Evolutionary conservation across 1,284 basidiomycete species (phyloP).

Genomic region (Meripilus lineatus): DNA sequence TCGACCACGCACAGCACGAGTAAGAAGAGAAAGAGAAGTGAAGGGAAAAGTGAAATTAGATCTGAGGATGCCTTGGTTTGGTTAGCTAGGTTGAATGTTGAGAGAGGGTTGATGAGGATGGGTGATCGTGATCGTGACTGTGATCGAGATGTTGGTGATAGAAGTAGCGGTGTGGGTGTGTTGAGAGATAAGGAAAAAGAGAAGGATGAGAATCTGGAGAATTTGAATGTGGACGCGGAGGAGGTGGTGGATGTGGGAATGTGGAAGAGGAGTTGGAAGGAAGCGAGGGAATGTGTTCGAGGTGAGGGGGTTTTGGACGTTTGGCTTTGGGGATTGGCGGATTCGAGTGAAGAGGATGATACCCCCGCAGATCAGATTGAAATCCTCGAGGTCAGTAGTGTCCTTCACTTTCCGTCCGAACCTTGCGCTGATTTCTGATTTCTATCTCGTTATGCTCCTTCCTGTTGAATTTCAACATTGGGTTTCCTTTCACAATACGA

Average conservation of each 20-base stretch:
- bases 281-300: constrained; percentile 35
- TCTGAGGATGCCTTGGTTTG: constrained; percentile 41
- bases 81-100: constrained; percentile 47
- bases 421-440: not conserved
- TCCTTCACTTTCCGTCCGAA: not conserved
- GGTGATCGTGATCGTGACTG: too few species aligned
- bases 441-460: not conserved
- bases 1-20: too few species aligned
- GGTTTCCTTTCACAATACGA: too few species aligned
- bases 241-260: constrained; percentile 3
- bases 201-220: too few species aligned
- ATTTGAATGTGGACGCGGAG: too few species aligned
- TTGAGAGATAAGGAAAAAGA: too few species aligned
- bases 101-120: constrained; percentile 33
- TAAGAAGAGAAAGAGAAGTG: too few species aligned
- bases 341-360: not conserved
- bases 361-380: not conserved
- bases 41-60: too few species aligned
- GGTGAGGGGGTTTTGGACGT: constrained; percentile 35
- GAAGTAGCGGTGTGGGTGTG: too few species aligned
- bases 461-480: too few species aligned
- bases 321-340: constrained; percentile 55
- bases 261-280: constrained; percentile 34
- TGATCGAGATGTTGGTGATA: constrained; percentile 1
- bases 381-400: not conserved